Conservation (phyloP, 768 basidiomycete species). For the Trametes maxima region DNA sequence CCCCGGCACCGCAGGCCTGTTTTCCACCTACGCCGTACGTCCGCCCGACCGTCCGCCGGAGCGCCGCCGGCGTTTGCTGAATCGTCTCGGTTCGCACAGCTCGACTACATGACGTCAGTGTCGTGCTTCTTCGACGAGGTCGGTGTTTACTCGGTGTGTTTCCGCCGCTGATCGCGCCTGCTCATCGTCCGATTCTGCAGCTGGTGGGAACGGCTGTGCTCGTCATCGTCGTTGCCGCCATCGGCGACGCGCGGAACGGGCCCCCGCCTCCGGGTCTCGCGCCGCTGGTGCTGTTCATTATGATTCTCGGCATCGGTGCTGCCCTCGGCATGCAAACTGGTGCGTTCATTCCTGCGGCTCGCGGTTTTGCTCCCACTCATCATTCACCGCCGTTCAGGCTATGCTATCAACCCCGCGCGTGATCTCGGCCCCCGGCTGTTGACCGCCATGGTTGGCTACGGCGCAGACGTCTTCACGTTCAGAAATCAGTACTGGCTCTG, state of each 20-base stretch:
- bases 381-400: conserved; percentile 38
- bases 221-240: conserved; percentile 53
- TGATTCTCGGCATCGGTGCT: conserved; percentile 59
- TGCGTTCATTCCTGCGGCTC: not conserved
- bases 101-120: conserved; percentile 45
- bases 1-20: conserved; percentile 56
- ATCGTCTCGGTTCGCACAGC: conserved; percentile 28
- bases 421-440: conserved; percentile 71
- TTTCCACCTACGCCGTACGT: conserved; percentile 63
- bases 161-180: not conserved
- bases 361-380: not conserved
- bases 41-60: not conserved
- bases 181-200: conserved; percentile 31
- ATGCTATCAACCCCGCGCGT: conserved; percentile 70
- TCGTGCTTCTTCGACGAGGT: conserved; percentile 52
- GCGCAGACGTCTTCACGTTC: conserved; percentile 45
- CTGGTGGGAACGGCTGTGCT: conserved; percentile 60
- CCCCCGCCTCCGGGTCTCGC: conserved; percentile 52
- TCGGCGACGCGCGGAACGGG: conserved; percentile 54
- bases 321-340: conserved; percentile 63
- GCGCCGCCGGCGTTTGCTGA: not conserved
- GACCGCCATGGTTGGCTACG: conserved; percentile 77
- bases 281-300: conserved; percentile 57
- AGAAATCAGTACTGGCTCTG: conserved; percentile 74
- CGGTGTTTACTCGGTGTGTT: not conserved